These are phyloP conservation scores for Colletotrichum filicis DNA, from an alignment of 2,329 filamentous ascomycete species.

Conservation along the genomic window DNA sequence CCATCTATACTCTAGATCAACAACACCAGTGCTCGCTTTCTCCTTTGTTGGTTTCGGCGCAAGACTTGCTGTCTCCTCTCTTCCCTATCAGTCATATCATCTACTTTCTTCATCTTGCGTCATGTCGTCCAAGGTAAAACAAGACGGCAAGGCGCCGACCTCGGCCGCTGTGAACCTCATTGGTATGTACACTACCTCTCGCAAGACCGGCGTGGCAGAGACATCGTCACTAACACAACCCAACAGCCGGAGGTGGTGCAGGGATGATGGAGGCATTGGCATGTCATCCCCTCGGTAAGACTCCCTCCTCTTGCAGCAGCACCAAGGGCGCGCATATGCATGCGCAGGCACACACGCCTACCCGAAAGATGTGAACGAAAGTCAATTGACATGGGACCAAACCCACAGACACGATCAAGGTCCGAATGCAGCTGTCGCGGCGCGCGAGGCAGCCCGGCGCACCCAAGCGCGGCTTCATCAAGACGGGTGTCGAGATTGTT, in stretches of 20 bases:
- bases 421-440: conserved; percentile 97
- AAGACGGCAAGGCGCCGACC: conserved; percentile 77
- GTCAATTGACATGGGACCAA: conserved; percentile 2
- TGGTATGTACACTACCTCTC: conserved; percentile 63
- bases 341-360: not conserved
- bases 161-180: conserved; percentile 92
- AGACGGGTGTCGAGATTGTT: conserved; percentile 87
- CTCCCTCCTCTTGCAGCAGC: not conserved
- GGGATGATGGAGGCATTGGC: conserved; percentile 99
- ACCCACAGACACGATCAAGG: conserved; percentile 88
- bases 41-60: not conserved
- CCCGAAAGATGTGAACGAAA: not conserved
- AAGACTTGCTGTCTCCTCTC: conserved; percentile 7
- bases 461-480: conserved; percentile 87
- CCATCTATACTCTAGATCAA: not conserved
- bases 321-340: not conserved
- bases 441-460: conserved; percentile 85
- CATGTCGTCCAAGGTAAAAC: conserved; percentile 56
- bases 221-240: conserved; percentile 4
- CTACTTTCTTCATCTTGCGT: not conserved
- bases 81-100: conserved; percentile 6
- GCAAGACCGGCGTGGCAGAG: not conserved
- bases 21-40: not conserved
- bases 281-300: conserved; percentile 90
- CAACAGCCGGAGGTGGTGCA: conserved; percentile 88